Evolutionary conservation across 1,284 basidiomycete genomes (phyloP), one percentile per base, ranked within the genome.

Genomic region (Trichosporon sp.): DNA sequence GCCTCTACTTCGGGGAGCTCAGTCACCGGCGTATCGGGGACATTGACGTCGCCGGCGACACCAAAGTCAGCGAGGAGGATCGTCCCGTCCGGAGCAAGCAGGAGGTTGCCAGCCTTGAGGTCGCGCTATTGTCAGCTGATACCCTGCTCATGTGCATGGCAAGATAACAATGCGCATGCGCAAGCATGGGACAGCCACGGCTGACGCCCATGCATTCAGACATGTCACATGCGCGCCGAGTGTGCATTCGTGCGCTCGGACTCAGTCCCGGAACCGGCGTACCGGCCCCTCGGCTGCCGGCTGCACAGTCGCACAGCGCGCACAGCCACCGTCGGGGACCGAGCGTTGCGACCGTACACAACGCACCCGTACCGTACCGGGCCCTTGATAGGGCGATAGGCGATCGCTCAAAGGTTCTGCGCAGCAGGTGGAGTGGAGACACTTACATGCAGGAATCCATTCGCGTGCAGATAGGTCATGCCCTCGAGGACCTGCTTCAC

Each of bases 51-150:
- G 1, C 81, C 80, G 2, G 77, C 80, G 59, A 98, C 95, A 35
- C 96, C 96, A 84, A 98, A 97, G 84, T 98, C 96, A 79, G 93
- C 95, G 31, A 98, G 90, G 86, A 97, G 90, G 76, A 83, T 91
- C 90, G 48, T 95, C 90, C 12, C 90, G 69, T 78, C 87, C 4
- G 90, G 88, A 0, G 92, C 93, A 74, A 98, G 87, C 70, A 98
- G 91, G 68, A 98, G 87, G 81, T 98, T 98, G 73, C 96, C 96
- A 5, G 96, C 93, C 75, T 83, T 83, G 38, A 83, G 70, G 69
- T 83, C 81, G 61, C 81, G 71, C 81, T 83, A 4, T 16, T 10
- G 66, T 68, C 21, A 70, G 65, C 51, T 54, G 51, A 19, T 54
- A 10, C 8, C 1, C 51, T 4, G 7, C 51, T 26, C 51, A 54